Evolutionary conservation across 2,329 filamentous ascomycete genomes (phyloP).

Genomic region (Alternaria arborescens): DNA sequence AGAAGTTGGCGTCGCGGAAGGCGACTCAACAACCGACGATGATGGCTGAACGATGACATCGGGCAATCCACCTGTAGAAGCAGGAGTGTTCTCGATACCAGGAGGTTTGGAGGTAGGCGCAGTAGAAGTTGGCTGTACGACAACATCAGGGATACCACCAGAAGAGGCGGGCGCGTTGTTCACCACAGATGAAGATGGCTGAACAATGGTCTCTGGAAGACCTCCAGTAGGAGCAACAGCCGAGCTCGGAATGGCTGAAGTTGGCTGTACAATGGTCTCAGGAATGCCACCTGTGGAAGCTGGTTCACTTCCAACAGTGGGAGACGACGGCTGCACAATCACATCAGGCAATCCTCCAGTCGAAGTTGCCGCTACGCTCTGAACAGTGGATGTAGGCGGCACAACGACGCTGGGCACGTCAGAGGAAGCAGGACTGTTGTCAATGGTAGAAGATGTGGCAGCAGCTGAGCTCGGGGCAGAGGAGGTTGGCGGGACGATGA

Average conservation of each 20-base stretch:
- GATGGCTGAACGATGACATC: constrained; percentile 15
- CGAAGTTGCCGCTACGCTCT: neutral
- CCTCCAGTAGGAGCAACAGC: constrained; percentile 1
- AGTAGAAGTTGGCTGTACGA: constrained; percentile 4
- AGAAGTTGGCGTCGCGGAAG: constrained; percentile 7
- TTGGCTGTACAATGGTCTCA: constrained; percentile 26
- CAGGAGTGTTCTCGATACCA: constrained; percentile 2
- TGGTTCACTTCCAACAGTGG: constrained; percentile 1
- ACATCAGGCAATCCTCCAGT: constrained; percentile 11
- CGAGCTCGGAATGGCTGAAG: neutral
- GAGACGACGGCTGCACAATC: constrained; percentile 15
- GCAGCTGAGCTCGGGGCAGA: constrained; percentile 1
- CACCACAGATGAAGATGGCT: constrained; percentile 11
- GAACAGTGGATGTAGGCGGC: neutral
- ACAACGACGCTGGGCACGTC: neutral
- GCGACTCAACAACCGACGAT: constrained; percentile 7
- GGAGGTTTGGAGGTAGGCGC: neutral
- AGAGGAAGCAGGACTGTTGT: neutral
- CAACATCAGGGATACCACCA: neutral
- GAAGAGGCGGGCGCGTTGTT: neutral
- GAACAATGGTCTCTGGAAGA: constrained; percentile 10
- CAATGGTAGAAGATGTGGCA: constrained; percentile 2
- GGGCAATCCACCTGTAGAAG: constrained; percentile 10
- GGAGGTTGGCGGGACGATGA: constrained; percentile 15
- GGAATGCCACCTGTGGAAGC: constrained; percentile 38